Evolutionary conservation across 306 rosid species (phyloP), one percentile per base, ranked within the genome.

Genomic region (Cyamopsis tetragonoloba): DNA sequence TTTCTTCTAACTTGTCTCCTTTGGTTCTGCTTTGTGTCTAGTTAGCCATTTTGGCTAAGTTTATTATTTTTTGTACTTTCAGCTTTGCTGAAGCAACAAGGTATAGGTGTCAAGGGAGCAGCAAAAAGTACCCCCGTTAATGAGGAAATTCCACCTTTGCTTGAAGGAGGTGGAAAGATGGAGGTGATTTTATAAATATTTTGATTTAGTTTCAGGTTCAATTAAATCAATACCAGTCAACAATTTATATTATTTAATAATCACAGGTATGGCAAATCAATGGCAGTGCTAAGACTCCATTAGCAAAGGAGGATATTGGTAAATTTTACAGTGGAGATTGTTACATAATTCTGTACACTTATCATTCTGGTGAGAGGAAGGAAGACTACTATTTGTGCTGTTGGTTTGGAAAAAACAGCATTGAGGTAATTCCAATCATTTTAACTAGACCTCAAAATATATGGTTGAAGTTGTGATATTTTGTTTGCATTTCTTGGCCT

Each of bases 71-170:
- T 58, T 64, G 66, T 65, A 39, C 54, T 74, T 39, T 67, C 81
- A 95, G 99, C 99, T 85, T 77, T 95, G 85, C 73, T 95, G 87
- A 95, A 95, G 87, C 99, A 95, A 81, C 99, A 95, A 86, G 99
- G 99, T 46, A 84, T 90, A 68, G 99, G 97, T 82, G 82, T 90
- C 65, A 95, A 95, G 79, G 99, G 99, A 62, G 74, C 81, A 64
- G 2, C 96, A 62, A 95, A 95, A 74, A 76, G 84, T 72, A 28
- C 82, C 37, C 88, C 96, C 11, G 87, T 82, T 43, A 85, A 71
- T 68, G 99, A 95, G 80, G 99, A 95, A 66, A 79, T 90, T 79
- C 99, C 99, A 62, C 96, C 97, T 42, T 75, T 95, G 89, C 90
- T 95, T 73, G 99, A 95, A 85, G 97, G 91, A 62, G 92, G 97